Evolutionary conservation across 768 basidiomycete genomes (phyloP), one percentile per base, ranked within the genome.

Genomic region (Leccinum arenicola): DNA sequence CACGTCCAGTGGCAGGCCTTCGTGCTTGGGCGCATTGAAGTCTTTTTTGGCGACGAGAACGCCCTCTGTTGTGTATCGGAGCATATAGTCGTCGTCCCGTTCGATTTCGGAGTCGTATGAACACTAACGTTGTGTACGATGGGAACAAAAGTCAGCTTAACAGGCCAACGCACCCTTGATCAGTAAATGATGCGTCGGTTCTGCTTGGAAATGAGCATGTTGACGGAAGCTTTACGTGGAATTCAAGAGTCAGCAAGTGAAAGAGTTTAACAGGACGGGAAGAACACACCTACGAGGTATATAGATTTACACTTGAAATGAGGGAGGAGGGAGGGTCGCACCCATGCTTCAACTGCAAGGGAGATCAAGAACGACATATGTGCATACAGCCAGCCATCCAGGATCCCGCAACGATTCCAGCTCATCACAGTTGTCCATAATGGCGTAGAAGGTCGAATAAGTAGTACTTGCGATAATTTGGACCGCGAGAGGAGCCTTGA

Each of bases 11-110:
- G 86, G 82, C 60, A 87, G 81, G 59, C 98, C 95, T 73, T 95
- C 93, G 73, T 99, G 97, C 76, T 95, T 94, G 55, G 95, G 90
- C 54, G 91, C 92, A 74, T 98, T 98, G 82, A 82, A 98, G 79
- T 99, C 95, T 82, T 99, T 99, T 83, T 97, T 95, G 71, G 97
- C 97, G 76, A 98, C 95, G 68, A 98, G 81, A 62, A 98, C 96
- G 72, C 96, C 96, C 89, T 99, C 95, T 94, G 71, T 49, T 35
- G 35, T 4, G 38, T 40, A 40, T 40, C 11, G 15, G 36, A 38
- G 36, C 35, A 35, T 36, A 38, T 17, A 38, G 38, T 38, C 15
- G 0, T 38, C 12, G 38, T 1, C 7, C 38, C 38, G 4, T 38
- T 38, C 17, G 15, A 38, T 3, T 38, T 38, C 38, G 11, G 6